Evolutionary conservation across 2,329 filamentous ascomycete species (phyloP).

Genomic region (Elsinoe necatrix): DNA sequence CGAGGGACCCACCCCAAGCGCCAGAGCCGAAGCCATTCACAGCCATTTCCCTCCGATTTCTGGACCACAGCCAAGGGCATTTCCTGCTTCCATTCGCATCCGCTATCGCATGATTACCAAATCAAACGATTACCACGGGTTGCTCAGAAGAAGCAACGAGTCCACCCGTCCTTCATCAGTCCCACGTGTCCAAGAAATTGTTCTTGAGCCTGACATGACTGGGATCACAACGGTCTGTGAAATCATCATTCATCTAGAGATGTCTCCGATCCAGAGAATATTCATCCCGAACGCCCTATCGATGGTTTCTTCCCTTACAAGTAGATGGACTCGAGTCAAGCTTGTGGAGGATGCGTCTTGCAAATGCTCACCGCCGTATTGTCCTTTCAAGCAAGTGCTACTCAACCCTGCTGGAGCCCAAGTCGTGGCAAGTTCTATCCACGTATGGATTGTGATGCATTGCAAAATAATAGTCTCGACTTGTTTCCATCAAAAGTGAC

Average conservation of each 20-base stretch:
- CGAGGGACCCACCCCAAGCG: background rate
- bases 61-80: background rate
- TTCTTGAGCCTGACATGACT: background rate
- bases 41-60: background rate
- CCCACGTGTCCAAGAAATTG: background rate
- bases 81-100: background rate
- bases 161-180: background rate
- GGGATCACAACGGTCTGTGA: background rate
- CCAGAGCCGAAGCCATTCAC: background rate
- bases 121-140: background rate
- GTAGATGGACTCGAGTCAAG: slow-evolving; percentile 3
- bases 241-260: background rate
- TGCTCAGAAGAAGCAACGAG: background rate
- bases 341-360: background rate
- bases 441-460: no score
- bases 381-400: background rate
- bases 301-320: background rate
- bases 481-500: background rate
- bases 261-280: background rate
- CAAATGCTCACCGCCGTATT: background rate
- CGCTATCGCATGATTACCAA: background rate
- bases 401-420: background rate
- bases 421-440: no score
- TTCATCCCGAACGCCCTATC: background rate
- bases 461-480: background rate